Conservation (phyloP, 169 alveolate genomes). For the Eimeria praecox region DNA sequence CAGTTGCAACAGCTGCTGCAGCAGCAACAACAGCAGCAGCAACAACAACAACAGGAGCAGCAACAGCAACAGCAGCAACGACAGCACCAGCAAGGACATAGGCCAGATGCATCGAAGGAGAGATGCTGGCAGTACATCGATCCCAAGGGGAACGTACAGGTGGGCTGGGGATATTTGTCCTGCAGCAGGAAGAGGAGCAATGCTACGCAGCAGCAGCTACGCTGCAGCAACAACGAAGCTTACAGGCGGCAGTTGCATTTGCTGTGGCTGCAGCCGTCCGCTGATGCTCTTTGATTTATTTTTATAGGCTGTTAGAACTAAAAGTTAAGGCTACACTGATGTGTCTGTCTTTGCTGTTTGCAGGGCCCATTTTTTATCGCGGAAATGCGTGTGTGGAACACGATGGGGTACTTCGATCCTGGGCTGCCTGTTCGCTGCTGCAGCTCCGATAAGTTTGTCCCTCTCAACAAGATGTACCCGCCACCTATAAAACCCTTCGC, state of each 20-base stretch:
- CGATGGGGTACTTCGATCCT: constrained; percentile 87
- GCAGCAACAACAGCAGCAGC: constrained; percentile 10
- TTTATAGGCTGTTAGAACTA: too few relatives aligned
- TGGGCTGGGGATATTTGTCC: not conserved
- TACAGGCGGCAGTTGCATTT: not conserved
- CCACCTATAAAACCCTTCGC: constrained; percentile 86
- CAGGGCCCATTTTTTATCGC: constrained; percentile 86
- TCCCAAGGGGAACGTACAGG: constrained; percentile 87
- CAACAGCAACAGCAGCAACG: constrained; percentile 68
- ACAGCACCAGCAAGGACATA: constrained; percentile 38
- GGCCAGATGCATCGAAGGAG: constrained; percentile 85
- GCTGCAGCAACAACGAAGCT: not conserved
- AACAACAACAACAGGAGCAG: constrained; percentile 63
- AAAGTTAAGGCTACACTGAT: too few relatives aligned
- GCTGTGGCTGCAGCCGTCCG: too few relatives aligned
- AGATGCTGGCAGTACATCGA: constrained; percentile 88
- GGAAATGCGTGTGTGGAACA: constrained; percentile 86
- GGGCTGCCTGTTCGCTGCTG: constrained; percentile 88
- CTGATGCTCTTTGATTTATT: too few relatives aligned
- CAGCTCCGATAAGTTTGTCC: constrained; percentile 84
- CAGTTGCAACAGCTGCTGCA: constrained; percentile 26
- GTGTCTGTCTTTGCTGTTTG: not conserved
- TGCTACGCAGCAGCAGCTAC: not conserved
- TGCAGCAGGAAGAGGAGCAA: not conserved
- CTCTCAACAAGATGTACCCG: constrained; percentile 85